Base-by-base conservation (phyloP, 257 asterid species). In the Capsicum rhomboideum region DNA sequence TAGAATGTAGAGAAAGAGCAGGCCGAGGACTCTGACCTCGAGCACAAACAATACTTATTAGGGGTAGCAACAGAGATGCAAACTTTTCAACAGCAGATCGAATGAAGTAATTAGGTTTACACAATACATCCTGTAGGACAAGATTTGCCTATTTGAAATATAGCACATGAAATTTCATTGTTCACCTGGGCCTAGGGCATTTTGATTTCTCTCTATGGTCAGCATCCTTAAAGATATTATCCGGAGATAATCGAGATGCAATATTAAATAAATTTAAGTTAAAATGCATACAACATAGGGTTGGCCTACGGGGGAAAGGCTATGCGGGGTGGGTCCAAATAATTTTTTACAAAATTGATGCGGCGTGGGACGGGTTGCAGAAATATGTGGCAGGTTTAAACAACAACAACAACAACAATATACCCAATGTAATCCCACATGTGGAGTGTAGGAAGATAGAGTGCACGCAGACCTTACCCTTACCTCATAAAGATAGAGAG, bases 101-200 rank as follows among this genome's bases (percentile, higher is more conserved):
- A 29, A 29, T 11, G 6, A 64, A 29, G 71, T 23, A 63, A 63
- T 63, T 64, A 64, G 44, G 44, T 28, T 56, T 56, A 64, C 26
- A 63, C 31, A 28, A 28, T 28, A 37, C 72, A 2, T 29, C 44
- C n/a, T 28, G n/a, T 29, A 11, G 14, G 42, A 28, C 44, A 64
- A 64, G 72, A 64, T 64, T 6, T 6, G 42, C 42, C 4, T 28
- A 64, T 64, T 16, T 14, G 5, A 64, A 64, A 64, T 29, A 53
- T 13, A 31, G 14, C 14, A 40, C 75, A 67, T 16, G 50, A 68
- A 4, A 1, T 5, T 54, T 64, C 58, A 83, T 82, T 50, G 55
- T 67, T 89, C 26, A 94, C 99, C 97, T 85, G 90, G 89, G 86
- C 93, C 94, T 42, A 88, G 91, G 71, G 94, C 88, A 80, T 86